Base-by-base conservation (phyloP, 148 eudicot species). In the Fallopia convolvulus region DNA sequence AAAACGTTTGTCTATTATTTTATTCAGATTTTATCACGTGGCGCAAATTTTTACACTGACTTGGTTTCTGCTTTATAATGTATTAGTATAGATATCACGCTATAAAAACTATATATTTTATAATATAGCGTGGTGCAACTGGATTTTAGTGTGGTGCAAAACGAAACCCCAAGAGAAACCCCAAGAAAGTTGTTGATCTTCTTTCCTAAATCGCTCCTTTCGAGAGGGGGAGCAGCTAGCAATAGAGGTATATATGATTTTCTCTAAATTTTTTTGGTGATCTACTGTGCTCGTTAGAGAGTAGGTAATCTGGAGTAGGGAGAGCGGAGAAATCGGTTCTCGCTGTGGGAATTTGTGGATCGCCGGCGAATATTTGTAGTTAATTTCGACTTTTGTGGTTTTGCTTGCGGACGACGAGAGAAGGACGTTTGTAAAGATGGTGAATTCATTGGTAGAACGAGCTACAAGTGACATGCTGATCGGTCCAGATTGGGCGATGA, bases 401-500 rank as follows among this genome's bases (percentile, higher is more conserved):
- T 72, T 41, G 15, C 50, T 72, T 23, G 49, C 74, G 41, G 47
- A 40, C 23, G 8, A 1, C 74, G 50, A 20, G 40, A 65, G 8
- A 60, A 60, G 66, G 32, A 60, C 14, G 66, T 60, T 23, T 60
- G 75, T 47, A 14, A 58, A 84, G 50, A 94, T 94, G 98, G 98
- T 94, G 86, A 92, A 89, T 85, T 56, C 93, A 4, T 77, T 90
- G 91, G 98, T 94, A 74, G 98, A 90, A 55, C 83, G 97, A 76
- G 98, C 98, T 49, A 94, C 98, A 71, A 92, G 88, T 81, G 88
- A 87, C 58, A 84, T 92, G 93, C 86, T 94, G 56, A 92, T 94
- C 76, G 98, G 98, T 42, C 97, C 98, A 15, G 98, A 94, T 90
- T 94, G 98, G 98, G 98, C 98, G 10, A 90, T 89, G 90, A 94